Evolutionary conservation across 2,329 filamentous ascomycete species (phyloP).

Genomic region (Parasarocladium wereldwijsianum): DNA sequence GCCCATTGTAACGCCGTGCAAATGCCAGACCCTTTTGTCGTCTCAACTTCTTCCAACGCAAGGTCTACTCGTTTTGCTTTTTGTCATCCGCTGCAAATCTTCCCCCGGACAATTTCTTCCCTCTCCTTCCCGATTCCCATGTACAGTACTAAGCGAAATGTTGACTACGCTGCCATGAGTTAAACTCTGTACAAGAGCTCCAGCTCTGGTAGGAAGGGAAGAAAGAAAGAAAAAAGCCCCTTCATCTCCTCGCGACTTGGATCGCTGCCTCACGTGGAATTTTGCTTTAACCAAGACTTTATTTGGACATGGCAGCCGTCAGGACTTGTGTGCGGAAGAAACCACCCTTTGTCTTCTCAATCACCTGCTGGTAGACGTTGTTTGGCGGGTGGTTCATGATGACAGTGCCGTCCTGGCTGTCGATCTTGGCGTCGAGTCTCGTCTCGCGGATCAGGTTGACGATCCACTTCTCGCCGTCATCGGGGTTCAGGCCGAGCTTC

Average conservation of each 20-base stretch:
- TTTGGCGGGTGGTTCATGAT: conserved; percentile 99
- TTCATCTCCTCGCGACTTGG: conserved; percentile 6
- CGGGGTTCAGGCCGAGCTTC: conserved; percentile 78
- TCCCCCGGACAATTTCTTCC: no score
- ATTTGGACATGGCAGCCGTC: conserved; percentile 48
- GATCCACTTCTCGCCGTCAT: conserved; percentile 99
- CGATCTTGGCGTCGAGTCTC: conserved; percentile 94
- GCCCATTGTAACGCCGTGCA: conserved; percentile 6
- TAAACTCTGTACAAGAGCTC: no score
- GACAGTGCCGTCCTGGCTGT: conserved; percentile 96
- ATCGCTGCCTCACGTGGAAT: no score
- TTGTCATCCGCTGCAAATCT: no score
- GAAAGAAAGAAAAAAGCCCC: conserved; percentile 10
- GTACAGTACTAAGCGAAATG: no score
- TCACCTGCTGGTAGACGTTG: conserved; percentile 98
- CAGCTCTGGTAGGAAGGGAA: no score
- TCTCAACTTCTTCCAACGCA: no score
- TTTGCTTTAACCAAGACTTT: conserved; percentile 10
- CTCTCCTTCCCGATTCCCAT: no score
- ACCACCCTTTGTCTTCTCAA: conserved; percentile 95
- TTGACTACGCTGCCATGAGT: no score
- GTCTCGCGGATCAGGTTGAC: conserved; percentile 98
- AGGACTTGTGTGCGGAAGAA: conserved; percentile 98
- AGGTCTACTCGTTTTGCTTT: no score
- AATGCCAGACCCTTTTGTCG: conserved; percentile 5